phyloP scores from a whole-genome alignment of 2,329 filamentous ascomycete genomes.

The Phyllosticta citriasiana region DNA sequence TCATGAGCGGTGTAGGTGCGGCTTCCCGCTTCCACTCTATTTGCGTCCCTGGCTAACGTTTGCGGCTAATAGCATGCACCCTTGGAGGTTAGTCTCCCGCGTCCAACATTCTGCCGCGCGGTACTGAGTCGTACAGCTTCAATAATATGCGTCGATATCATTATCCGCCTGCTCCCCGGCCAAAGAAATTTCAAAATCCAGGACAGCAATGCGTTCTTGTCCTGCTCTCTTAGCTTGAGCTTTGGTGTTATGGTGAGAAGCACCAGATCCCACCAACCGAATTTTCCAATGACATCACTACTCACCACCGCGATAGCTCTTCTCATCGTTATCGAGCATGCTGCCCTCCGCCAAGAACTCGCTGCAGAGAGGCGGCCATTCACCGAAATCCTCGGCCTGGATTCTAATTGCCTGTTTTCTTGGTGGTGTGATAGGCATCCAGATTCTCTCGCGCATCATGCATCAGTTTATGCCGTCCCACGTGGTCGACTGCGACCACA shows the following conservation, averaged over 20 bases:
- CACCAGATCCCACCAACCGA: not conserved
- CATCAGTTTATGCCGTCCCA: slow-evolving; percentile 69
- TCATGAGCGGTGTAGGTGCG: slow-evolving; percentile 66
- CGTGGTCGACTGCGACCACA: slow-evolving; percentile 71
- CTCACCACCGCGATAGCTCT: slow-evolving; percentile 50
- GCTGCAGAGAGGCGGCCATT: slow-evolving; percentile 57
- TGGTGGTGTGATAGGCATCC: slow-evolving; percentile 64
- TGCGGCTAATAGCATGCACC: slow-evolving; percentile 23
- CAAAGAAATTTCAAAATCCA: slow-evolving; percentile 75
- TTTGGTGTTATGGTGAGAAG: slow-evolving; percentile 84
- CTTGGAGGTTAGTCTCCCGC: slow-evolving; percentile 22
- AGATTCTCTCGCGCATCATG: slow-evolving; percentile 59
- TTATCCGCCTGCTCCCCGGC: slow-evolving; percentile 63
- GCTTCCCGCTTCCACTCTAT: slow-evolving; percentile 7
- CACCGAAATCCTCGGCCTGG: slow-evolving; percentile 56
- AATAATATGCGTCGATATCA: slow-evolving; percentile 76
- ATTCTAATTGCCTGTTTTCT: slow-evolving; percentile 61
- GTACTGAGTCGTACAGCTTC: slow-evolving; percentile 44
- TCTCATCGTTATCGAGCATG: slow-evolving; percentile 89
- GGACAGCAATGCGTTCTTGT: slow-evolving; percentile 80
- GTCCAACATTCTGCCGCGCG: slow-evolving; percentile 2
- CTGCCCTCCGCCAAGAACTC: slow-evolving; percentile 77
- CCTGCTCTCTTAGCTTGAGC: slow-evolving; percentile 79
- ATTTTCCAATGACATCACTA: slow-evolving; percentile 12
- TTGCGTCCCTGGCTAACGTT: not conserved